Evolutionary conservation across 805 yeast genomes (phyloP).

Genomic region (Ogataea corticis): DNA sequence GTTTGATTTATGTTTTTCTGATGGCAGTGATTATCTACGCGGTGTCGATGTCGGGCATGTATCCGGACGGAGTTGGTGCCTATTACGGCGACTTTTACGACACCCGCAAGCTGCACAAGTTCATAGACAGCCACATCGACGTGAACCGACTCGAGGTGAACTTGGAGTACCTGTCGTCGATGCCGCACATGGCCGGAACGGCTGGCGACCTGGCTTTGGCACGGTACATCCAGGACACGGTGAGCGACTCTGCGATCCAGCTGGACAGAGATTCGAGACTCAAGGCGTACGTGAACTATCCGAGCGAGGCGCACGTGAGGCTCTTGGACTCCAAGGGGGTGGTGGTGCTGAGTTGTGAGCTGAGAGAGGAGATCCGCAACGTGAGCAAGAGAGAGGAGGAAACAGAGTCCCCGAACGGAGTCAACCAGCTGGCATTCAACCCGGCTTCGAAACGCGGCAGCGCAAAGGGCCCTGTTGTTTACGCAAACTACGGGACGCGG

Average conservation of each 20-base stretch:
- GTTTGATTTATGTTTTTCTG: constrained; percentile 69
- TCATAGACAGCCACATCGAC: constrained; percentile 54
- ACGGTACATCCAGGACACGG: constrained; percentile 59
- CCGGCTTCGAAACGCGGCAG: constrained; percentile 67
- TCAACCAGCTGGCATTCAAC: constrained; percentile 56
- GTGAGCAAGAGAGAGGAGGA: constrained; percentile 8
- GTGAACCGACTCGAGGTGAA: constrained; percentile 60
- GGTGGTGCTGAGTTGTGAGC: constrained; percentile 20
- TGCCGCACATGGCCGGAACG: constrained; percentile 90
- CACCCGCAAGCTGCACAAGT: constrained; percentile 48
- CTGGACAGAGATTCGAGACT: constrained; percentile 51
- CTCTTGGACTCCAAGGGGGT: constrained; percentile 23
- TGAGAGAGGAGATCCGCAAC: constrained; percentile 22
- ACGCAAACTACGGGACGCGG: constrained; percentile 64
- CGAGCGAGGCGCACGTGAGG: constrained; percentile 40
- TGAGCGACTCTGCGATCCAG: constrained; percentile 57
- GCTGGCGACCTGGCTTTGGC: constrained; percentile 78
- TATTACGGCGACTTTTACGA: constrained; percentile 65
- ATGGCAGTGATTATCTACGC: constrained; percentile 60
- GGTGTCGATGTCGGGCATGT: constrained; percentile 56
- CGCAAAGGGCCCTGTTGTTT: constrained; percentile 54
- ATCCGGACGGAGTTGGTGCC: constrained; percentile 43
- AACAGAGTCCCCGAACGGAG: constrained; percentile 22
- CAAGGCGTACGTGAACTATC: constrained; percentile 65
- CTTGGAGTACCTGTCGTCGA: constrained; percentile 68